These are phyloP conservation scores for Austroboletus rostrupii DNA, from an alignment of 1,284 basidiomycete species.

Conservation along the genomic window DNA sequence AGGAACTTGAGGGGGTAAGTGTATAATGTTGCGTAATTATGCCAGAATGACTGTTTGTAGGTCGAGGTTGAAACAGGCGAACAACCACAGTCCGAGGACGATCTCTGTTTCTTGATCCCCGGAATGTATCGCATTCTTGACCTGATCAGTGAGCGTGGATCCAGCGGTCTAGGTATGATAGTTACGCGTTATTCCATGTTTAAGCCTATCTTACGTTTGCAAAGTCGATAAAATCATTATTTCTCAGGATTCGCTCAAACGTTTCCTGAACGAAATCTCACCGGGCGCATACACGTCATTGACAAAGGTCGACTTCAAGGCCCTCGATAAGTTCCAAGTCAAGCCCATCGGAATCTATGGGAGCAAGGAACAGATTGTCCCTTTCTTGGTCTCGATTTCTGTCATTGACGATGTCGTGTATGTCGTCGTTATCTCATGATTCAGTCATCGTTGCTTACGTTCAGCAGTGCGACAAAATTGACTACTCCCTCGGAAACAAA, in stretches of 20 bases:
- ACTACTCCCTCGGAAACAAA: conserved; percentile 12
- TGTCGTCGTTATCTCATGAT: conserved; percentile 7
- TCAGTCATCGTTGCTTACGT: neutral
- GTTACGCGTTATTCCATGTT: neutral
- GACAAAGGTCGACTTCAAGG: conserved; percentile 51
- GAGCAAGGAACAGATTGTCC: conserved; percentile 44
- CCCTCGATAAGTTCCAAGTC: conserved; percentile 40
- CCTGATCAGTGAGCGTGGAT: conserved; percentile 48
- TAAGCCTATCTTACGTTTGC: conserved; percentile 1
- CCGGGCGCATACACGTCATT: conserved; percentile 48
- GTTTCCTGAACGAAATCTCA: conserved; percentile 42
- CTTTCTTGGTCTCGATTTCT: conserved; percentile 36
- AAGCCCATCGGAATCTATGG: conserved; percentile 56
- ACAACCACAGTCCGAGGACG: conserved; percentile 10
- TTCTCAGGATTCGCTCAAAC: conserved; percentile 42
- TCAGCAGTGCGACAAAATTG: conserved; percentile 13
- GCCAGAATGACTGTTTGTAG: conserved; percentile 9
- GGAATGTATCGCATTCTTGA: conserved; percentile 55
- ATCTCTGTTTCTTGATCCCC: conserved; percentile 32
- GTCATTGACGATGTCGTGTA: conserved; percentile 38
- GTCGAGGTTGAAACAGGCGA: conserved; percentile 12
- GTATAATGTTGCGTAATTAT: neutral
- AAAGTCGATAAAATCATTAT: conserved; percentile 61
- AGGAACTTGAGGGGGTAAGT: conserved; percentile 19
- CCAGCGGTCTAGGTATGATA: conserved; percentile 47